Evolutionary conservation across 208 protist genomes (phyloP).

Genomic region (Wallacemonas rigidus): DNA sequence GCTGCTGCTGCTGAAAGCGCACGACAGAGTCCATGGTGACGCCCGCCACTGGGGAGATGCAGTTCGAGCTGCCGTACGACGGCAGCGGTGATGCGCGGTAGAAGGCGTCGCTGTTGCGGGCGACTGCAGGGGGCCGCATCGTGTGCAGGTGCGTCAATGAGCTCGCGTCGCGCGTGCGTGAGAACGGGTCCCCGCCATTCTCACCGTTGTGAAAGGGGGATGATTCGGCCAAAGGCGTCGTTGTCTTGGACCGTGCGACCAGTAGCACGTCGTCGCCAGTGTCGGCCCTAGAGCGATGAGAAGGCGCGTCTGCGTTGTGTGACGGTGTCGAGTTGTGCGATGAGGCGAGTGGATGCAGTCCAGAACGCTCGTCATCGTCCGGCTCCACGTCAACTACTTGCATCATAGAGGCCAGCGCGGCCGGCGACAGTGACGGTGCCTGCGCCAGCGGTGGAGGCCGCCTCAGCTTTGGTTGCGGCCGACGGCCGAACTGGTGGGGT

Average conservation of each 20-base stretch:
- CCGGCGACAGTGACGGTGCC: slow-evolving; percentile 6
- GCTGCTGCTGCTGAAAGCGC: slow-evolving; percentile 23
- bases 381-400: neutral
- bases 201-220: neutral
- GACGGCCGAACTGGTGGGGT: neutral
- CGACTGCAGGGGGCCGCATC: neutral
- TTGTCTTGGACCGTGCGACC: neutral
- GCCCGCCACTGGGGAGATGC: slow-evolving; percentile 7
- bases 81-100: neutral
- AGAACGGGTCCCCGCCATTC: neutral
- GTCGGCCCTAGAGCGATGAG: neutral
- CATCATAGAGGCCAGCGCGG: neutral
- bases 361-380: neutral
- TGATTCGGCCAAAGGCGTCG: slow-evolving; percentile 1
- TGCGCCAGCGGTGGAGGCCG: slow-evolving; percentile 12
- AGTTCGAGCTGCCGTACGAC: neutral
- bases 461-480: slow-evolving; percentile 8
- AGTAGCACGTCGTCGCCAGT: neutral
- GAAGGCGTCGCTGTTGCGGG: neutral
- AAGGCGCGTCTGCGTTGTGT: neutral
- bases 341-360: neutral
- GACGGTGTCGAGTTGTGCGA: slow-evolving; percentile 2
- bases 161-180: neutral
- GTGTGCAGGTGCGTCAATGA: neutral
- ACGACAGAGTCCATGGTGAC: slow-evolving; percentile 22